Percentiles rank a stretch among this genome's conserved stretches.
Conservation (phyloP, 2,329 filamentous ascomycete genomes). For the Cercospora sp. region DNA sequence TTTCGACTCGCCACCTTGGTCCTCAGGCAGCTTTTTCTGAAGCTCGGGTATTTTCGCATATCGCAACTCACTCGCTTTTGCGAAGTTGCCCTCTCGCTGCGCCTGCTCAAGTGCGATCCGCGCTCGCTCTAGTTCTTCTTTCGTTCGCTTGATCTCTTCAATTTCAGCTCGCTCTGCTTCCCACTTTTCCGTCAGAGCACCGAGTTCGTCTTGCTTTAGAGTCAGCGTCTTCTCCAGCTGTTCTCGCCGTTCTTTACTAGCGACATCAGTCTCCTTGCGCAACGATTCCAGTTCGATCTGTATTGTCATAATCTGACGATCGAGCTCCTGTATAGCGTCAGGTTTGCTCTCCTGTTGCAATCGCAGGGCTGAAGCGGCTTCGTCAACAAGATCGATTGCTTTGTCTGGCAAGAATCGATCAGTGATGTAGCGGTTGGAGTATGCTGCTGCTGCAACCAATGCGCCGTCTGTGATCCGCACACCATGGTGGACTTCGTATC, state of each 20-base stretch:
- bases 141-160: slow-evolving; percentile 79
- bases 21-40: slow-evolving; percentile 75
- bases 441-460: slow-evolving; percentile 84
- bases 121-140: slow-evolving; percentile 84
- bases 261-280: slow-evolving; percentile 88
- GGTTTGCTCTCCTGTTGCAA: slow-evolving; percentile 96
- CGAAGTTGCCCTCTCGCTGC: slow-evolving; percentile 85
- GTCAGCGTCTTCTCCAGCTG: slow-evolving; percentile 79
- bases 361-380: slow-evolving; percentile 85
- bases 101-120: slow-evolving; percentile 83
- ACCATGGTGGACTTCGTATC: slow-evolving; percentile 96
- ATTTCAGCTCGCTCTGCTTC: slow-evolving; percentile 86
- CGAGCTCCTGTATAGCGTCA: slow-evolving; percentile 86
- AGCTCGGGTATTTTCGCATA: slow-evolving; percentile 84
- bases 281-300: slow-evolving; percentile 95
- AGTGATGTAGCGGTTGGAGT: slow-evolving; percentile 94
- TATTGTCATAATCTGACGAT: slow-evolving; percentile 94
- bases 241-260: slow-evolving; percentile 82
- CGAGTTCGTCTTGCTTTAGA: slow-evolving; percentile 72
- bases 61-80: slow-evolving; percentile 81
- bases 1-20: slow-evolving; percentile 56
- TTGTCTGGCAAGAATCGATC: slow-evolving; percentile 96
- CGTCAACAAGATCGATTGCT: slow-evolving; percentile 94
- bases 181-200: slow-evolving; percentile 78
- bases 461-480: slow-evolving; percentile 92